A percentile compares a stretch with the other conserved stretches of the same genome.
These are phyloP conservation scores for Prunus armeniaca DNA, from an alignment of 306 rosid species.

Conservation along the genomic window DNA sequence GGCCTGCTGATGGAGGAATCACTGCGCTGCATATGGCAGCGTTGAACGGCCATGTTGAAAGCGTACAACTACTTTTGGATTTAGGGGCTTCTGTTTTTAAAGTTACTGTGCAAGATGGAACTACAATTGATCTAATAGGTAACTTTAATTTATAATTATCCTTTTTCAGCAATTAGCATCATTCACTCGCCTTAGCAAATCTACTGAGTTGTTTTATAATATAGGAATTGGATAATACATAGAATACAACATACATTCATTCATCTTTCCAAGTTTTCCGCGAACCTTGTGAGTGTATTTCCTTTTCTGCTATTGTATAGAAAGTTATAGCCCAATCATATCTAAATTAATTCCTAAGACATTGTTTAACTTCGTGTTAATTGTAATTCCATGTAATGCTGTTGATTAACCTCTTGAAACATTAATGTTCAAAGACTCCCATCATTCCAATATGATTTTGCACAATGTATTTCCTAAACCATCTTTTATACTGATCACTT, in stretches of 20 bases:
- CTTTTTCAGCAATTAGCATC: background rate
- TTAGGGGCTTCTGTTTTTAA: slow-evolving; percentile 85
- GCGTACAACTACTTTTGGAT: slow-evolving; percentile 77
- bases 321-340: background rate
- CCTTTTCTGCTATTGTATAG: background rate
- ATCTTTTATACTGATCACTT: slow-evolving; percentile 13
- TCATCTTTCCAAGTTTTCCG: background rate
- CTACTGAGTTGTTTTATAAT: background rate
- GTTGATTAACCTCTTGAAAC: background rate
- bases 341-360: background rate
- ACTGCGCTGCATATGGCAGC: slow-evolving; percentile 99
- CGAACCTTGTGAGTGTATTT: background rate
- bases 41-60: slow-evolving; percentile 84
- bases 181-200: background rate
- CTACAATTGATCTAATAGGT: slow-evolving; percentile 88
- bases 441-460: background rate
- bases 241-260: background rate
- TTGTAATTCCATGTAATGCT: background rate
- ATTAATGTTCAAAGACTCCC: background rate
- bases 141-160: slow-evolving; percentile 5
- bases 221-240: background rate
- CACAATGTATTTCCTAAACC: background rate
- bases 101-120: slow-evolving; percentile 85
- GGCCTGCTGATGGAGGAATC: slow-evolving; percentile 91
- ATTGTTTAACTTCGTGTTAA: background rate